Base-by-base conservation (phyloP, 305 asterid genomes). In the Rubia balearica region DNA sequence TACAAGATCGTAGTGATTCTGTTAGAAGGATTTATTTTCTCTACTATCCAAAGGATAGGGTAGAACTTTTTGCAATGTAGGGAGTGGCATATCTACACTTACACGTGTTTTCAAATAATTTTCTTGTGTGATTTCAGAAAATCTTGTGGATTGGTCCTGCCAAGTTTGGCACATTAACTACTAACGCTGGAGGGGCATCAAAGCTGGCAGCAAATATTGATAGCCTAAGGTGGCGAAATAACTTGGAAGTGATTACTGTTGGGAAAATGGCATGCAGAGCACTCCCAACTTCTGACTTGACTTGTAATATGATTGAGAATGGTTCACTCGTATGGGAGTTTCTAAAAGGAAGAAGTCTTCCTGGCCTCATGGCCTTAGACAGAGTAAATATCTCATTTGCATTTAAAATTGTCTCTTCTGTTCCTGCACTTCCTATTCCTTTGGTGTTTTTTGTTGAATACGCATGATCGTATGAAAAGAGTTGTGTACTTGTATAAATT, bases 261-360 rank as follows among this genome's bases (percentile, higher is more conserved):
- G 98, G 97, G 46, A 86, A 86, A 74, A 77, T 74, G 85, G 90
- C 82, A 51, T 75, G 70, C 67, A 75, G 70, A 74, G 81, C 75
- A 71, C 76, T 82, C 66, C 36, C 72, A 65, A 72, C 65, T 70
- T 79, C 78, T 65, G 49, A 71, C 70, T 73, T 82, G 61, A 73
- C 71, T 63, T 83, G 56, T 57, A 74, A 82, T 73, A 49, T 86
- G 74, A 74, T 89, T 38, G 78, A 76, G 75, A 82, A 81, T 76
- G 96, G 88, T 76, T 85, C 87, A 7, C 86, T 85, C 76, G 86
- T 84, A 53, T 93, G 97, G 97, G 90, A 86, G 79, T 86, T 81
- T 90, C 96, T 93, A 71, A 86, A 87, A 83, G 94, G 95, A 80
- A 83, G 94, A 82, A 86, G 79, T 70, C 97, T 93, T 85, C 97